phyloP scores from a whole-genome alignment of 768 basidiomycete genomes.

The Pisolithus tinctorius region DNA sequence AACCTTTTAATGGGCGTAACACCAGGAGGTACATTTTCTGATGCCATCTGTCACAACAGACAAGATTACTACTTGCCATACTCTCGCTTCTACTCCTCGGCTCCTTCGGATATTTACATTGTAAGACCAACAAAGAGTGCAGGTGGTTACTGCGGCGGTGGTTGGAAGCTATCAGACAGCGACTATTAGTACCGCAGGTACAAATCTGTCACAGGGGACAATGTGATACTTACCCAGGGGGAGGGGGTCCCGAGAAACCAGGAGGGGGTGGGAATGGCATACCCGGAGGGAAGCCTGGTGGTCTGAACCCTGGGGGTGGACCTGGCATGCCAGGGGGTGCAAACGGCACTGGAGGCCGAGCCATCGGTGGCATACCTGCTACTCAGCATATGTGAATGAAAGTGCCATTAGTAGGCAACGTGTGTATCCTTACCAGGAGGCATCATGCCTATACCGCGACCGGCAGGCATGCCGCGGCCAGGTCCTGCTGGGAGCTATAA shows the following conservation, averaged over 20 bases:
- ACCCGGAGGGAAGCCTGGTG: constrained; percentile 77
- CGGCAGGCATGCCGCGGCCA: constrained; percentile 92
- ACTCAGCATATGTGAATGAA: constrained; percentile 7
- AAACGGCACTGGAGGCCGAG: constrained; percentile 61
- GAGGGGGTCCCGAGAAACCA: constrained; percentile 75
- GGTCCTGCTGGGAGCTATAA: constrained; percentile 77
- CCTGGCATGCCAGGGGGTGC: constrained; percentile 76
- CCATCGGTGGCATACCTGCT: constrained; percentile 59
- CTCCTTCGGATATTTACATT: constrained; percentile 5
- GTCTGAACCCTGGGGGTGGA: constrained; percentile 79
- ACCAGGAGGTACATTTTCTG: constrained; percentile 19
- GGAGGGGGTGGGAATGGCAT: constrained; percentile 78
- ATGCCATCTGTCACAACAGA: constrained; percentile 15
- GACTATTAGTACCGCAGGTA: constrained; percentile 4
- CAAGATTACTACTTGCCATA: constrained; percentile 19
- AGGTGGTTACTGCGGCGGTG: constrained; percentile 35
- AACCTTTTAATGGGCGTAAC: constrained; percentile 16
- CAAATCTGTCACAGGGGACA: neutral
- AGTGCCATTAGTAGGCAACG: constrained; percentile 11
- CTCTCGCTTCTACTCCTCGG: constrained; percentile 17
- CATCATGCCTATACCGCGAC: constrained; percentile 96
- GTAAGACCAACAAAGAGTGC: constrained; percentile 7
- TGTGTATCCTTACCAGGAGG: constrained; percentile 57
- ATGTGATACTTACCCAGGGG: constrained; percentile 62
- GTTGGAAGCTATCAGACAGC: constrained; percentile 35